A percentile compares a stretch with the other conserved stretches of the same genome.
These are phyloP conservation scores for Debaryomyces udenii DNA, from an alignment of 1,139 yeast species.

Conservation along the genomic window DNA sequence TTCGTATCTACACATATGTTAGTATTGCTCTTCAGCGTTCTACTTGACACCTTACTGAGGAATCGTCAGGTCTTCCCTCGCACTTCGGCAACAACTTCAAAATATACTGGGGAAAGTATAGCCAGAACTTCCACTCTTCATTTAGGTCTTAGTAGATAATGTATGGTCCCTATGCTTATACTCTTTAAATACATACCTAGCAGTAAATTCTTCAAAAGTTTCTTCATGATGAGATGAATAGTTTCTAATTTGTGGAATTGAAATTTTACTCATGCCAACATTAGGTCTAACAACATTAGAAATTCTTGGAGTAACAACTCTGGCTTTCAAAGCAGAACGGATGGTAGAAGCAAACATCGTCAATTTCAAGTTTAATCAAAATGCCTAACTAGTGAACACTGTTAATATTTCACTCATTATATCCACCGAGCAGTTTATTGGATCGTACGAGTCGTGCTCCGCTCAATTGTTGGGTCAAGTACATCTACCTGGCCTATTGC, in stretches of 20 bases:
- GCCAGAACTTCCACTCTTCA: too few species aligned
- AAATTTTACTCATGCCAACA: slow-evolving; percentile 16
- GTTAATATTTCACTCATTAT: slow-evolving; percentile 6
- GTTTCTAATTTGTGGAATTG: slow-evolving; percentile 48
- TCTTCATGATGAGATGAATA: slow-evolving; percentile 86
- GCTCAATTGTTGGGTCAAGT: neutral
- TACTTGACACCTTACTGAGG: too few species aligned
- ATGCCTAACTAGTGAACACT: neutral
- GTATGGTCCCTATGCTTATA: neutral
- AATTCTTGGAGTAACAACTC: slow-evolving; percentile 34
- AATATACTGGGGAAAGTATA: neutral
- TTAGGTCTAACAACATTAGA: slow-evolving; percentile 27
- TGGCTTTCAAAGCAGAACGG: slow-evolving; percentile 58
- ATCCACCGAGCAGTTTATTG: slow-evolving; percentile 16
- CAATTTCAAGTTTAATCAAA: slow-evolving; percentile 7
- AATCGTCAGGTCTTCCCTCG: neutral
- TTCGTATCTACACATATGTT: slow-evolving; percentile 65
- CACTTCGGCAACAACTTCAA: neutral
- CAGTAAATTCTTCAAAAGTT: slow-evolving; percentile 92
- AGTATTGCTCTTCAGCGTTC: too few species aligned
- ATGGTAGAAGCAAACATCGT: slow-evolving; percentile 52
- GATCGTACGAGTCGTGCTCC: slow-evolving; percentile 20
- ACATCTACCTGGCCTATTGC: neutral
- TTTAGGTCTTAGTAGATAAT: too few species aligned
- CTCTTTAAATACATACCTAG: slow-evolving; percentile 50